phyloP scores from a whole-genome alignment of 1,284 basidiomycete species.

The Abortiporus biennis region DNA sequence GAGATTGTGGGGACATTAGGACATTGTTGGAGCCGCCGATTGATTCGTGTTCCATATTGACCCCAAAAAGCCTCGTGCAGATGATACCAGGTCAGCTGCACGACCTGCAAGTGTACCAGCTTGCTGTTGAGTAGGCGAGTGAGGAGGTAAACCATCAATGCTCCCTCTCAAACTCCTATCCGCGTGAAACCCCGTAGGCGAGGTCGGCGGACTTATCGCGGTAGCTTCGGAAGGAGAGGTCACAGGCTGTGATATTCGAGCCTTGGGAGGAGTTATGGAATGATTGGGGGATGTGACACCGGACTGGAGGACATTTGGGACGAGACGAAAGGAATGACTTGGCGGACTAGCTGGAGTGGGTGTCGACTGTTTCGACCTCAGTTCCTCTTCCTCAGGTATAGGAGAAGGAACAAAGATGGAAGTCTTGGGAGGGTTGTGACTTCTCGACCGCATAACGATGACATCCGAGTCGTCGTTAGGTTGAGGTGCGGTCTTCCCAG shows the following conservation, averaged over 20 bases:
- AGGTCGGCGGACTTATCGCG: slow-evolving; percentile 9
- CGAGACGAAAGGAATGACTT: background rate
- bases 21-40: slow-evolving; percentile 8
- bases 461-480: background rate
- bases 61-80: slow-evolving; percentile 57
- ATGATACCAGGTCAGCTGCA: slow-evolving; percentile 65
- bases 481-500: background rate
- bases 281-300: slow-evolving; percentile 4
- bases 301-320: slow-evolving; percentile 1
- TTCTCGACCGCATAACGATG: background rate
- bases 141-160: background rate
- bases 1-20: background rate
- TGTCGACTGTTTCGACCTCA: slow-evolving; percentile 32
- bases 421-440: slow-evolving; percentile 1
- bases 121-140: slow-evolving; percentile 19
- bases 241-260: slow-evolving; percentile 18
- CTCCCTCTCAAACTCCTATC: background rate
- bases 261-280: slow-evolving; percentile 10
- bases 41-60: slow-evolving; percentile 31
- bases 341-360: slow-evolving; percentile 36
- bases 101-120: slow-evolving; percentile 51
- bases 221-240: slow-evolving; percentile 14
- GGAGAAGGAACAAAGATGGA: slow-evolving; percentile 20
- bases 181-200: background rate
- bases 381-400: slow-evolving; percentile 33